Conservation (phyloP, 2,329 filamentous ascomycete genomes). For the Pseudocercospora musae region DNA sequence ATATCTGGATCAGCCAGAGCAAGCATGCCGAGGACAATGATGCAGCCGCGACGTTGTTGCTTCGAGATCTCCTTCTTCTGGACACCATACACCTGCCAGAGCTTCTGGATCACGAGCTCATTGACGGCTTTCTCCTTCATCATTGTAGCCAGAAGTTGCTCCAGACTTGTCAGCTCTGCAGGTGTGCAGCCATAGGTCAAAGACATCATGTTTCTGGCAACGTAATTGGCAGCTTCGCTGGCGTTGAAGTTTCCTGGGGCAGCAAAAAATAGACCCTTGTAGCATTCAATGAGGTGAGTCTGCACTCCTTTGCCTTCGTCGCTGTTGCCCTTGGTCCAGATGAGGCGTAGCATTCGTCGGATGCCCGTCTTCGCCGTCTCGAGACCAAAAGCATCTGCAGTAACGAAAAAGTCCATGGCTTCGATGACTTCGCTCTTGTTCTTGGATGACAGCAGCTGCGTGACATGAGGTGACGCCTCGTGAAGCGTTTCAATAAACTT, state of each 20-base stretch:
- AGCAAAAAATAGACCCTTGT: constrained; percentile 93
- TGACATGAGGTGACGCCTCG: constrained; percentile 73
- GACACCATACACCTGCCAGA: constrained; percentile 97
- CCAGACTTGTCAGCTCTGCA: constrained; percentile 89
- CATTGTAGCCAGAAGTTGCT: constrained; percentile 94
- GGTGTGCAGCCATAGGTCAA: constrained; percentile 93
- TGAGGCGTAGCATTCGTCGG: constrained; percentile 88
- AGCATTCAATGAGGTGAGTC: constrained; percentile 93
- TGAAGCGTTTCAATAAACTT: constrained; percentile 92
- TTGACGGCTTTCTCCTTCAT: constrained; percentile 89
- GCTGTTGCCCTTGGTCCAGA: constrained; percentile 99
- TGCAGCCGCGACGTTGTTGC: constrained; percentile 84
- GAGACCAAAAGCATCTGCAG: constrained; percentile 93
- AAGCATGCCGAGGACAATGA: constrained; percentile 96
- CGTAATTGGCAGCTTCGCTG: constrained; percentile 91
- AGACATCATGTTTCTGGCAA: constrained; percentile 98
- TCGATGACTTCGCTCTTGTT: constrained; percentile 99
- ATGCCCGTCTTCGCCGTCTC: constrained; percentile 91
- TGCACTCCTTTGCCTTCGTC: constrained; percentile 99
- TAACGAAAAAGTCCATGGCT: constrained; percentile 96
- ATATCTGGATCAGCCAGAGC: constrained; percentile 90
- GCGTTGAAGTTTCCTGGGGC: constrained; percentile 82
- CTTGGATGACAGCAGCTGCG: constrained; percentile 83
- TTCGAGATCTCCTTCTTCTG: constrained; percentile 90
- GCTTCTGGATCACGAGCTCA: constrained; percentile 80